Evolutionary conservation across 768 basidiomycete species (phyloP).

Genomic region (Lentinula aciculospora): DNA sequence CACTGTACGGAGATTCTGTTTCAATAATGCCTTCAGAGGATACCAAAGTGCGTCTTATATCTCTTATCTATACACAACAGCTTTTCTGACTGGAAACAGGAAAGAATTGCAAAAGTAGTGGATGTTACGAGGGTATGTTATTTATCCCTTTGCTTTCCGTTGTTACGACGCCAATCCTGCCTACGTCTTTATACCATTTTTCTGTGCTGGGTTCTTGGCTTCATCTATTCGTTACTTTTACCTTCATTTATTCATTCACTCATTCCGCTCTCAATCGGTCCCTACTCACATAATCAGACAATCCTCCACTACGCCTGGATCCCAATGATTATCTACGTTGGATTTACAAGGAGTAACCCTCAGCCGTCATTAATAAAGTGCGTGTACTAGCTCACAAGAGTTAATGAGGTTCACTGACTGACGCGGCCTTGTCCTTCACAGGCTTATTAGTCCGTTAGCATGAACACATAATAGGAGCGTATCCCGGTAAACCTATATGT

Average conservation of each 20-base stretch:
- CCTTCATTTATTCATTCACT: not conserved
- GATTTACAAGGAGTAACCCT: constrained; percentile 88
- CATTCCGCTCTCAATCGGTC: too few relatives aligned
- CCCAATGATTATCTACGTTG: constrained; percentile 93
- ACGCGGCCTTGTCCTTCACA: constrained; percentile 29
- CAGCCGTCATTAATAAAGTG: constrained; percentile 95
- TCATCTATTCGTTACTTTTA: not conserved
- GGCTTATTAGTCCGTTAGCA: constrained; percentile 92
- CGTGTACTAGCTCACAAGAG: constrained; percentile 32
- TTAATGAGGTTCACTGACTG: too few relatives aligned
- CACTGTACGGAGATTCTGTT: not conserved
- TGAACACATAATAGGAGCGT: constrained; percentile 30
- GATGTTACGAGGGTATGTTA: constrained; percentile 74
- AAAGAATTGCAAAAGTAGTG: constrained; percentile 76
- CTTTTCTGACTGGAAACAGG: constrained; percentile 35
- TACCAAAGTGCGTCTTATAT: constrained; percentile 56
- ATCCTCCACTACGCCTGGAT: constrained; percentile 95
- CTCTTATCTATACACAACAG: not conserved
- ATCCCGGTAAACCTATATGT: constrained; percentile 14
- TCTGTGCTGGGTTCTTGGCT: too few relatives aligned
- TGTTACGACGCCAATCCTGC: too few relatives aligned
- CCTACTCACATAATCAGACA: constrained; percentile 42
- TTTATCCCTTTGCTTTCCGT: not conserved
- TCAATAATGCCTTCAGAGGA: constrained; percentile 81
- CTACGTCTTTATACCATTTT: too few relatives aligned